Percentiles rank a stretch among this genome's conserved stretches.
phyloP scores from a whole-genome alignment of 768 basidiomycete species.

The Baorangia bicolor region DNA sequence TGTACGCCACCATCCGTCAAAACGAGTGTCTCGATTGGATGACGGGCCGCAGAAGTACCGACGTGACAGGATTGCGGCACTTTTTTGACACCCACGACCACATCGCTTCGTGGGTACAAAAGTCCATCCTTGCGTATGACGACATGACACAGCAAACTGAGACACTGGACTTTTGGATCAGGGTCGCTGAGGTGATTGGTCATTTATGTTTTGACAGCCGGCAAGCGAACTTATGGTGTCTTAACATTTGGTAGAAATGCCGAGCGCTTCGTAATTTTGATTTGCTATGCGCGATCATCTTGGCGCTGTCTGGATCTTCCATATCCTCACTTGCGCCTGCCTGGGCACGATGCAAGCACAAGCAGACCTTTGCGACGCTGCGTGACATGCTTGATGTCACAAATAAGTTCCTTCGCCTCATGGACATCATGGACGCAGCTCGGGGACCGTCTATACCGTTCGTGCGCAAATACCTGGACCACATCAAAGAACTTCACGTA shows the following conservation, averaged over 20 bases:
- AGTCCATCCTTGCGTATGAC: constrained; percentile 54
- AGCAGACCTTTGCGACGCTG: constrained; percentile 50
- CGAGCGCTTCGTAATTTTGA: constrained; percentile 61
- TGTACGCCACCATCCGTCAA: constrained; percentile 67
- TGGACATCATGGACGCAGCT: constrained; percentile 39
- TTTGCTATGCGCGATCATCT: constrained; percentile 65
- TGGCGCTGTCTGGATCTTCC: constrained; percentile 58
- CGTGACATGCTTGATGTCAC: constrained; percentile 58
- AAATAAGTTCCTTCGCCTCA: constrained; percentile 39
- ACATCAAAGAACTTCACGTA: constrained; percentile 55
- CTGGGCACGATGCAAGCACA: constrained; percentile 62
- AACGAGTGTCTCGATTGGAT: constrained; percentile 74
- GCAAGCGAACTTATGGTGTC: not conserved
- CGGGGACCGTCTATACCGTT: constrained; percentile 69
- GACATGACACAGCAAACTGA: constrained; percentile 53
- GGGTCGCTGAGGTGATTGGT: constrained; percentile 66
- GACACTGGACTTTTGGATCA: constrained; percentile 71
- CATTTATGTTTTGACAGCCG: not conserved
- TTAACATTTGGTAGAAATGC: constrained; percentile 51
- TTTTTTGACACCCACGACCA: constrained; percentile 65
- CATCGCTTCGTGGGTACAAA: constrained; percentile 65
- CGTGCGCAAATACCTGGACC: constrained; percentile 60
- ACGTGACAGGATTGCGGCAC: constrained; percentile 44
- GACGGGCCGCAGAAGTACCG: constrained; percentile 36
- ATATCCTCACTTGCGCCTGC: constrained; percentile 58